Base-by-base conservation (phyloP, 1,284 basidiomycete genomes). In the Rhodotorula sp. region DNA sequence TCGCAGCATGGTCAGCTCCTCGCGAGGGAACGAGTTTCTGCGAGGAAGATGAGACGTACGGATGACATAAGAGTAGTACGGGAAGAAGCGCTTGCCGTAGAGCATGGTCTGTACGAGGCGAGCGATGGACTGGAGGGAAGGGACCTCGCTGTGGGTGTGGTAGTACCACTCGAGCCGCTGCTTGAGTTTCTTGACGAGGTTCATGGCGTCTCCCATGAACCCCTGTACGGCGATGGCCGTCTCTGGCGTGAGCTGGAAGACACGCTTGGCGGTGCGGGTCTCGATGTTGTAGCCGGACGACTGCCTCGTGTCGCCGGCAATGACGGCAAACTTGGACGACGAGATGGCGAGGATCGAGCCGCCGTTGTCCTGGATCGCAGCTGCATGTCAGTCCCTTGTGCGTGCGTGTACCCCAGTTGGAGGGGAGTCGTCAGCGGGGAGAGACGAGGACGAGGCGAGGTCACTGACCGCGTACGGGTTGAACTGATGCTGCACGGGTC, bases 151-250 rank as follows among this genome's bases (percentile, higher is more conserved):
- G 82, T 97, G 94, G 24, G 91, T 91, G 80, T 95, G 92, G 71
- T 89, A 87, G 82, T 96, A 96, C 93, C 92, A 95, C 93, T 96
- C 94, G 15, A 97, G 84, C 76, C 92, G 86, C 81, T 96, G 93
- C 81, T 91, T 91, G 66, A 97, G 89, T 79, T 89, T 88, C 86
- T 95, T 95, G 77, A 96, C 91, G 79, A 97, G 93, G 86, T 91
- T 91, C 79, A 93, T 94, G 45, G 92, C 93, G 80, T 97, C 94
- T 59, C 93, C 94, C 37, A 93, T 91, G 79, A 96, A 96, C 7
- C 94, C 94, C 78, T 95, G 95, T 49, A 95, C 92, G 45, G 94
- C 93, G 54, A 97, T 84, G 12, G 94, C 91, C 33, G 90, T 91
- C 78, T 89, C 91, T 82, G 94, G 91, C n/a, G 93, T 96, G 79